Percentiles rank a stretch among this genome's conserved stretches.
Evolutionary conservation across 1,139 yeast genomes (phyloP).

Genomic region (Debaryomyces subglobosus): DNA sequence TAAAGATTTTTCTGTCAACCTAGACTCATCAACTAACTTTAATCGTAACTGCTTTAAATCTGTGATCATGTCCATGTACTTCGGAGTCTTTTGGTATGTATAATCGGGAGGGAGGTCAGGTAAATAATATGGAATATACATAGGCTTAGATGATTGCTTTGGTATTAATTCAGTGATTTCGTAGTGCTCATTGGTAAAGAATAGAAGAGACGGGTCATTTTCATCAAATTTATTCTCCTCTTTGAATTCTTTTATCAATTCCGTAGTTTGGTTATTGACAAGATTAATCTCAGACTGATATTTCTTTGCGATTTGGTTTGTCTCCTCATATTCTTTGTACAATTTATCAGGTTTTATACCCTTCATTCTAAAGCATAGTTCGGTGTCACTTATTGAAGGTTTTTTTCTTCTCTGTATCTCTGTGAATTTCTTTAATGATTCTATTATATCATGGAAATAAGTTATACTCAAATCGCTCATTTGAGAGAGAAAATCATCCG

Average conservation of each 20-base stretch:
- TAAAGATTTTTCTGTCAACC: constrained; percentile 77
- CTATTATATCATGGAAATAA: constrained; percentile 52
- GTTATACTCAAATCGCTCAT: constrained; percentile 50
- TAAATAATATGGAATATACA: constrained; percentile 69
- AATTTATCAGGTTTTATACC: constrained; percentile 50
- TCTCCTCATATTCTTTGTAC: constrained; percentile 40
- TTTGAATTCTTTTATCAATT: constrained; percentile 6
- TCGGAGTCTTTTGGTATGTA: constrained; percentile 79
- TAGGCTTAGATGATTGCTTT: constrained; percentile 49
- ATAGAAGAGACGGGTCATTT: constrained; percentile 40
- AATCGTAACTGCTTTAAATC: constrained; percentile 75
- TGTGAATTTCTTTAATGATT: constrained; percentile 54
- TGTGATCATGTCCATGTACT: constrained; percentile 60
- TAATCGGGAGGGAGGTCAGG: constrained; percentile 94
- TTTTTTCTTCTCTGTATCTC: constrained; percentile 68
- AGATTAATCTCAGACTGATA: constrained; percentile 9
- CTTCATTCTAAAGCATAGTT: constrained; percentile 49
- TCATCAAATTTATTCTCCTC: constrained; percentile 15
- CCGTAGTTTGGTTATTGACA: constrained; percentile 10
- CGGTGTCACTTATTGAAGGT: constrained; percentile 63
- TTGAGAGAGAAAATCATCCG: constrained; percentile 50
- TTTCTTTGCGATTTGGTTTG: constrained; percentile 17
- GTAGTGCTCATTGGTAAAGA: constrained; percentile 50
- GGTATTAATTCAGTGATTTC: constrained; percentile 60
- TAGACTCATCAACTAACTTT: constrained; percentile 75